A percentile compares a stretch with the other conserved stretches of the same genome.
These are phyloP conservation scores for Saturnispora zaruensis DNA, from an alignment of 805 yeast genomes.

Conservation along the genomic window DNA sequence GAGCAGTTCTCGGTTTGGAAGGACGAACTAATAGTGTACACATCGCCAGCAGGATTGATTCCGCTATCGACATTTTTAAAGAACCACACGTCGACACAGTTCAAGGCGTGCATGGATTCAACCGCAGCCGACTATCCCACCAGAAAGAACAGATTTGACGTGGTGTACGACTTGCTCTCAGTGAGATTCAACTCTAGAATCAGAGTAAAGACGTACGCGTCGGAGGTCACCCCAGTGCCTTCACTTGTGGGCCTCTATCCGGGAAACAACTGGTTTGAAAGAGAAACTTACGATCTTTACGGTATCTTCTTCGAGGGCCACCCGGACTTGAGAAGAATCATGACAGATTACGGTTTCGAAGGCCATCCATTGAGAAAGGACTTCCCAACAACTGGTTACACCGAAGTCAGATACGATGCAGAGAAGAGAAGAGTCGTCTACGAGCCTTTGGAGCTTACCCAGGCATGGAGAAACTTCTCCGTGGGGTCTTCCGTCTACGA, in stretches of 20 bases:
- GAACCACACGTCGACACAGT: constrained; percentile 75
- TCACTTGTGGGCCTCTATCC: constrained; percentile 61
- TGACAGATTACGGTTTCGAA: constrained; percentile 88
- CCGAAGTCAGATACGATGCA: constrained; percentile 84
- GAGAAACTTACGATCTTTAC: constrained; percentile 82
- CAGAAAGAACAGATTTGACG: constrained; percentile 77
- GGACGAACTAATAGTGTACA: constrained; percentile 70
- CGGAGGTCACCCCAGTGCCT: constrained; percentile 76
- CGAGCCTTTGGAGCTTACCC: constrained; percentile 85
- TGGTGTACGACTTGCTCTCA: constrained; percentile 73
- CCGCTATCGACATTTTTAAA: constrained; percentile 65
- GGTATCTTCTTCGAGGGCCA: constrained; percentile 85
- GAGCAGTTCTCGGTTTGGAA: constrained; percentile 88
- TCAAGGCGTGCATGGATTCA: constrained; percentile 67
- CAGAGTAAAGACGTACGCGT: constrained; percentile 82
- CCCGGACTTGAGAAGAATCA: constrained; percentile 81
- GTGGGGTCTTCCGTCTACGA: constrained; percentile 90
- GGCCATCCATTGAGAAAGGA: constrained; percentile 89
- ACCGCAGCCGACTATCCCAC: constrained; percentile 85
- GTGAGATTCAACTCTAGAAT: constrained; percentile 80
- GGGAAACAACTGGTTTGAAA: constrained; percentile 87
- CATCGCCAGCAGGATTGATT: constrained; percentile 65
- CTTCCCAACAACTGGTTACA: constrained; percentile 88
- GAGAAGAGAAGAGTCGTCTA: constrained; percentile 85
- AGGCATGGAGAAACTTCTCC: constrained; percentile 84